Evolutionary conservation across 2,329 filamentous ascomycete species (phyloP), one percentile per base, ranked within the genome.

Genomic region (Chaetomiaceae sp.): DNA sequence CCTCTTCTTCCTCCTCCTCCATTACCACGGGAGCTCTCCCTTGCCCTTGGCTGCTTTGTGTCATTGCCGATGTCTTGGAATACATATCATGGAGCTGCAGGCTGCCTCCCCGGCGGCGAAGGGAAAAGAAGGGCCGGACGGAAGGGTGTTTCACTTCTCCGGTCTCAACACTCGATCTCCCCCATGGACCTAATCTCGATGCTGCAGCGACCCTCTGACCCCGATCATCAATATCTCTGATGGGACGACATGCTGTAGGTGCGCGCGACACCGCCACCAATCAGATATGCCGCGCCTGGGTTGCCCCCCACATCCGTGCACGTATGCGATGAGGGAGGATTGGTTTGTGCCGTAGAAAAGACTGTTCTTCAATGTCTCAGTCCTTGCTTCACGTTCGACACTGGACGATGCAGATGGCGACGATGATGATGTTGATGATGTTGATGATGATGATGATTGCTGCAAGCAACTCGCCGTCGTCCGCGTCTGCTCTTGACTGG

Each of bases 171-270:
- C 25, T 52, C 49, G 53, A 52, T 52, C 34, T 48, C 43, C 42
- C 46, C 20, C 29, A 47, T 42, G 48, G 45, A 23, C 58, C 55
- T 61, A 60, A 62, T 60, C 60, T 62, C 58, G 61, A 62, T 61
- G 55, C 57, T 61, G 61, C 60, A 60, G 55, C 52, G 20, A 38
- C 53, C 56, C 56, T 51, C 47, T 42, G 34, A 20, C 20, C 46
- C 42, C 41, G 37, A 48, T 9, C 46, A 54, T 48, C 48, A 38
- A 54, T 45, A 45, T 47, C 45, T 14, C 29, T 38, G 43, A 49
- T 49, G 43, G 46, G 46, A 56, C 58, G 37, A 32, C 55, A 55
- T 56, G 40, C 23, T 43, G 42, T 55, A 13, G 21, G 42, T n/a
- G 48, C 34, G 48, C 51, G 42, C 44, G 21, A 45, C 33, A 47